Evolutionary conservation across 768 basidiomycete species (phyloP).

Genomic region (Pleurotus eryngii): DNA sequence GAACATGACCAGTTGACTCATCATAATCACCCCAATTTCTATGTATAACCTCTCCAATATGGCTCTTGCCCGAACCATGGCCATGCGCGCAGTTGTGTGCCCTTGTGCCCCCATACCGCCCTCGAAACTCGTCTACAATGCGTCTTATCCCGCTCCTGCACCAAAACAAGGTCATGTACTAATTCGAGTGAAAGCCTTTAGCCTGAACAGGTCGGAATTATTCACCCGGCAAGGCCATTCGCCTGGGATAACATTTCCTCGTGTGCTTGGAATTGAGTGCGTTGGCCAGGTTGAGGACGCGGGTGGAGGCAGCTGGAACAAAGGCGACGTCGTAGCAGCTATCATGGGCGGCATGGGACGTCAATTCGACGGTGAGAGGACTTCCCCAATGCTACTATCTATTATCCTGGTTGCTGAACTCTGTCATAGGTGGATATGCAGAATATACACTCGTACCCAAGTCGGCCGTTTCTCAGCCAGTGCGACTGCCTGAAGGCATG

Average conservation of each 20-base stretch:
- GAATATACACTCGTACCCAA: constrained; percentile 23
- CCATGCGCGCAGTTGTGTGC: constrained; percentile 23
- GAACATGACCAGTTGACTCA: too few relatives aligned
- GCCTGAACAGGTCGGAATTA: constrained; percentile 8
- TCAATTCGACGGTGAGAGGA: constrained; percentile 17
- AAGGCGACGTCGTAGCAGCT: constrained; percentile 20
- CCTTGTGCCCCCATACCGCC: constrained; percentile 19
- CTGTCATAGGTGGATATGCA: constrained; percentile 18
- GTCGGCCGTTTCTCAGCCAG: constrained; percentile 18
- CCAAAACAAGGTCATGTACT: constrained; percentile 20
- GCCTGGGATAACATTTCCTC: constrained; percentile 18
- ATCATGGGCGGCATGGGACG: constrained; percentile 24
- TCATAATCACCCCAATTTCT: too few relatives aligned
- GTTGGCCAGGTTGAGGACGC: constrained; percentile 24
- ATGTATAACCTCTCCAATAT: too few relatives aligned
- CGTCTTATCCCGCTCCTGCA: constrained; percentile 14
- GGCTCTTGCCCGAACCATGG: not conserved
- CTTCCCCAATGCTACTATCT: not conserved
- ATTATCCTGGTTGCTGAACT: too few relatives aligned
- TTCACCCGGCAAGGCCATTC: constrained; percentile 16
- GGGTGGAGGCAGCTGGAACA: constrained; percentile 20
- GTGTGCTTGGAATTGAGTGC: constrained; percentile 21
- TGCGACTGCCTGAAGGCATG: constrained; percentile 15
- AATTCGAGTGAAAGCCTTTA: constrained; percentile 19
- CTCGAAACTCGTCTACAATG: constrained; percentile 16